Evolutionary conservation across 2,329 filamentous ascomycete genomes (phyloP).

Genomic region (Hypomyces rosellus): DNA sequence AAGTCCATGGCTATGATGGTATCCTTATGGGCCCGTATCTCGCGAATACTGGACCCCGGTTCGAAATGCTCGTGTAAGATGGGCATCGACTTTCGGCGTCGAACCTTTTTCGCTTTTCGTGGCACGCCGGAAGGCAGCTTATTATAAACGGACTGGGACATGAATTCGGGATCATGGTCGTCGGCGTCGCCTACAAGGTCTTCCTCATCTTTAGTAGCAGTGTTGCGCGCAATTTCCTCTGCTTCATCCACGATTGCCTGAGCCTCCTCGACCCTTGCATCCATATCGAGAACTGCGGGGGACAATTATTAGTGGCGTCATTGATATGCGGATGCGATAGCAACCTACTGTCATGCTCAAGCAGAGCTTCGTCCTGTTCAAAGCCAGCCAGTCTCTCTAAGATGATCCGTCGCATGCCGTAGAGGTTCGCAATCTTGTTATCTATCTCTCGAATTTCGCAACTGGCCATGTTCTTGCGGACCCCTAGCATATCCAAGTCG

Average conservation of each 20-base stretch:
- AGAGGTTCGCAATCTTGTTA: slow-evolving; percentile 89
- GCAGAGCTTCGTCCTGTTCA: slow-evolving; percentile 82
- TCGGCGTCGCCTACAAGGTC: slow-evolving; percentile 47
- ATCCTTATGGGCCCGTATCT: slow-evolving; percentile 84
- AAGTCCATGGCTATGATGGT: slow-evolving; percentile 88
- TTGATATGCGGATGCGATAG: background rate
- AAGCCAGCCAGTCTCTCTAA: slow-evolving; percentile 77
- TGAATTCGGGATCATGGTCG: slow-evolving; percentile 58
- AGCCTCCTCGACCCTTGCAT: slow-evolving; percentile 55
- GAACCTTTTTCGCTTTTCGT: slow-evolving; percentile 45
- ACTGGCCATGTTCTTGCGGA: slow-evolving; percentile 96
- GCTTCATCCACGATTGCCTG: slow-evolving; percentile 54
- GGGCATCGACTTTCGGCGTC: slow-evolving; percentile 78
- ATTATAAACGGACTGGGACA: slow-evolving; percentile 97
- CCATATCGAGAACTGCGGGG: slow-evolving; percentile 54
- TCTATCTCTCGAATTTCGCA: slow-evolving; percentile 95
- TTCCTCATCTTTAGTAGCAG: slow-evolving; percentile 46
- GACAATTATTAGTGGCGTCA: background rate
- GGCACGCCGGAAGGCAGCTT: slow-evolving; percentile 63
- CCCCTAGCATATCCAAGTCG: slow-evolving; percentile 80
- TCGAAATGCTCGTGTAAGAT: slow-evolving; percentile 94
- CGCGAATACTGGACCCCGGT: slow-evolving; percentile 78
- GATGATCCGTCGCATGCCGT: slow-evolving; percentile 87
- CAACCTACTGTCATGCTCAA: slow-evolving; percentile 78
- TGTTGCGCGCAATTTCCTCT: slow-evolving; percentile 47